phyloP scores from a whole-genome alignment of 768 basidiomycete species.

The Hydnum rufescens region DNA sequence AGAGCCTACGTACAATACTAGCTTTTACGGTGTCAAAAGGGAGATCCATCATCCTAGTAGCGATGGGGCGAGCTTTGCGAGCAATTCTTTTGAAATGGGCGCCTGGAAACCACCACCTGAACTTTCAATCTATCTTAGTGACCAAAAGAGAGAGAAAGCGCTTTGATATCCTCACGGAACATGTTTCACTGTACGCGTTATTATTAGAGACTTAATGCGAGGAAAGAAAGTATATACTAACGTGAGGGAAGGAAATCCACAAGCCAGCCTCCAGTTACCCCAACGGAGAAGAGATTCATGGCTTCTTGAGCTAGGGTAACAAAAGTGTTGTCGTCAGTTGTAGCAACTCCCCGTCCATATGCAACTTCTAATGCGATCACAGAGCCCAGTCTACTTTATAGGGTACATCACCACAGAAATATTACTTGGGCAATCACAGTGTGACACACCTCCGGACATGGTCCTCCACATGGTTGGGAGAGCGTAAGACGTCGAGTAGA shows the following conservation, averaged over 20 bases:
- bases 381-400: not conserved
- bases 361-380: not conserved
- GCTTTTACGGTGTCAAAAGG: not conserved
- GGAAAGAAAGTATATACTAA: no score
- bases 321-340: not conserved
- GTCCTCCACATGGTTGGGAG: not conserved
- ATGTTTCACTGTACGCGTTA: not conserved
- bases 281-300: not conserved
- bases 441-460: not conserved
- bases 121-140: no score
- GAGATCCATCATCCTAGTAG: not conserved
- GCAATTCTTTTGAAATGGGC: not conserved
- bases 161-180: not conserved
- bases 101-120: not conserved
- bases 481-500: not conserved
- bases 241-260: not conserved
- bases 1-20: not conserved
- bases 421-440: no score
- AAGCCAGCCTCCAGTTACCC: not conserved
- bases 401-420: no score
- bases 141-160: not conserved
- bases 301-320: not conserved
- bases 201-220: no score
- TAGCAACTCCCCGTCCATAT: not conserved
- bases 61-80: not conserved